These are phyloP conservation scores for Ricinus communis DNA, from an alignment of 345 rosid genomes.

Conservation along the genomic window DNA sequence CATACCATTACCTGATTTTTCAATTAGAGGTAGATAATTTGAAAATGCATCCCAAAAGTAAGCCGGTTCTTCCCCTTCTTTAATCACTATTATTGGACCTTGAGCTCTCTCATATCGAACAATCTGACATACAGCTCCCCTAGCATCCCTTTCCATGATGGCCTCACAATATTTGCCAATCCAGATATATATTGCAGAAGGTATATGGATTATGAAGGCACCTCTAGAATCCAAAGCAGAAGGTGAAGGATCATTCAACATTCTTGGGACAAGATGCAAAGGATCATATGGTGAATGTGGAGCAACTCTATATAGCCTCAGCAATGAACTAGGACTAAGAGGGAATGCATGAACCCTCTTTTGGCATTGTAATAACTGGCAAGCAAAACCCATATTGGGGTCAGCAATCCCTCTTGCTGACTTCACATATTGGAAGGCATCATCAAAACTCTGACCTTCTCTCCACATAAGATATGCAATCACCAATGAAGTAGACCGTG, in stretches of 20 bases:
- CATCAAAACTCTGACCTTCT: slow-evolving; percentile 98
- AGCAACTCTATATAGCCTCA: slow-evolving; percentile 87
- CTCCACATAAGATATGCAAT: slow-evolving; percentile 99
- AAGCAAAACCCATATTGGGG: slow-evolving; percentile 99
- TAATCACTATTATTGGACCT: slow-evolving; percentile 60
- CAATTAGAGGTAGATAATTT: slow-evolving; percentile 68
- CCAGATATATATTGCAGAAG: slow-evolving; percentile 87
- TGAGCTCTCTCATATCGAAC: slow-evolving; percentile 88
- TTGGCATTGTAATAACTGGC: slow-evolving; percentile 96
- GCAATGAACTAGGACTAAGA: slow-evolving; percentile 91
- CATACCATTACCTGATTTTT: slow-evolving; percentile 43
- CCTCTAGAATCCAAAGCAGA: slow-evolving; percentile 92
- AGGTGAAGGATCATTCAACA: slow-evolving; percentile 85
- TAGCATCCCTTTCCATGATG: slow-evolving; percentile 96
- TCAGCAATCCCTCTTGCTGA: slow-evolving; percentile 97
- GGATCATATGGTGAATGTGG: slow-evolving; percentile 99
- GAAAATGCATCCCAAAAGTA: slow-evolving; percentile 87
- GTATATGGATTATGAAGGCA: slow-evolving; percentile 85
- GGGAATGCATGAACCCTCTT: slow-evolving; percentile 98
- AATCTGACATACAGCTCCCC: slow-evolving; percentile 94
- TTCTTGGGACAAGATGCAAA: slow-evolving; percentile 93
- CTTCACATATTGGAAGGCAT: slow-evolving; percentile 96
- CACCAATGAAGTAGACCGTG: slow-evolving; percentile 95
- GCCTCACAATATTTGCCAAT: slow-evolving; percentile 78
- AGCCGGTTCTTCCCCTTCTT: slow-evolving; percentile 89